Evolutionary conservation across 2,329 filamentous ascomycete genomes (phyloP), one percentile per base, ranked within the genome.

Genomic region (Aspergillus sp.): DNA sequence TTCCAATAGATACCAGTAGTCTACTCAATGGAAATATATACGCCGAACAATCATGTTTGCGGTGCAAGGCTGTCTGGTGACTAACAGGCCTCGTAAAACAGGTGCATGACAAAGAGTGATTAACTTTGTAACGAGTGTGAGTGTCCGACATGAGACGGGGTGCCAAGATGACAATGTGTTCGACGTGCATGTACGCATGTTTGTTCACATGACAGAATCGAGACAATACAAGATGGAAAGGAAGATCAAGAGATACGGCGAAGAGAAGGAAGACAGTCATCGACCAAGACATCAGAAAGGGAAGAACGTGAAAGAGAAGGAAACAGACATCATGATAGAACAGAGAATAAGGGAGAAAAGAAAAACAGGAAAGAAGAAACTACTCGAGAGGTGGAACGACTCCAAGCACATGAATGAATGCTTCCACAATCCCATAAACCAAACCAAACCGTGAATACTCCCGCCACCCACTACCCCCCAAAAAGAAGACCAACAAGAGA

Each of bases 401-500:
- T 16, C 24, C 16, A 51, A 29, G 12, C 36, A 7, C 36, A 51
- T 32, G 24, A 56, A 31, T 26, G 46, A 29, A 36, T 50, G 45
- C n/a, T 47, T 47, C 7, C 20, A 24, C 10, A 47, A 47, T 22
- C 45, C 45, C 20, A 9, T 7, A 22, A 47, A 47, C 4, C 16
- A 46, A 20, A 46, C 42, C 16, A 46, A 14, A 16, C 10, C 45
- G 18, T 12, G 24, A 22, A 22, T 32, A 57, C 42, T 58, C 55
- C 24, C 26, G 55, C 53, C 52, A 31, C 39, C 32, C 29, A 55
- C 47, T 50, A 54, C n/a, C 53, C 55, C 24, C 24, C 4, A 36
- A 58, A 45, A 24, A 57, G 53, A 20, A 59, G 51, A 66, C 36
- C 45, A 55, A 55, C 52, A 59, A 56, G 61, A 58, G 53, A 31